Percentiles rank a stretch among this genome's conserved stretches.
Evolutionary conservation across 352 stramenopile genomes (phyloP).

Genomic region (Pythium biforme): DNA sequence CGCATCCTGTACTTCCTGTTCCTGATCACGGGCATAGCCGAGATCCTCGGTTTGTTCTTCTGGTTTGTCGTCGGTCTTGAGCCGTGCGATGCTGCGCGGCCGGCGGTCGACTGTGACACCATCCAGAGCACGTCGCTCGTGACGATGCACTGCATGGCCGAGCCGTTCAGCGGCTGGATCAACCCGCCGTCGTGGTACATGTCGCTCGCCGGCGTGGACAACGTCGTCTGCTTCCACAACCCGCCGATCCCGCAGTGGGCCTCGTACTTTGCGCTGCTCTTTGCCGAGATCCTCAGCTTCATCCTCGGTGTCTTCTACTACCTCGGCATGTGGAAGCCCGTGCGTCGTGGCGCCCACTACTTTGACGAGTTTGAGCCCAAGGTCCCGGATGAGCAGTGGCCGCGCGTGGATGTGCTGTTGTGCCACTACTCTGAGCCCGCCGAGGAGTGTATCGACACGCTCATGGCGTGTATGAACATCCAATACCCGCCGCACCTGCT

Average conservation of each 20-base stretch:
- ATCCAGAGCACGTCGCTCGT: constrained; percentile 63
- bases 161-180: constrained; percentile 63
- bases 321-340: constrained; percentile 49
- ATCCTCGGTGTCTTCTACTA: constrained; percentile 41
- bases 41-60: constrained; percentile 78
- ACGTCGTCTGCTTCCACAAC: constrained; percentile 49
- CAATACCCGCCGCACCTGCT: constrained; percentile 51
- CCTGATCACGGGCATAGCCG: constrained; percentile 60
- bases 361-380: constrained; percentile 49
- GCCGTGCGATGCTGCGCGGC: constrained; percentile 58
- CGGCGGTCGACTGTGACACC: constrained; percentile 51
- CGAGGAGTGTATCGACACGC: constrained; percentile 48
- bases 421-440: constrained; percentile 55
- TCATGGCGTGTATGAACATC: constrained; percentile 53
- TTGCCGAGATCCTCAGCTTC: constrained; percentile 41
- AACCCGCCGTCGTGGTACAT: constrained; percentile 40
- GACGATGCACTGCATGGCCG: constrained; percentile 37
- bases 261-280: constrained; percentile 39
- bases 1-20: constrained; percentile 83
- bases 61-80: constrained; percentile 84
- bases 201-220: constrained; percentile 49
- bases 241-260: constrained; percentile 41
- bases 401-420: constrained; percentile 45
- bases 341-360: constrained; percentile 48
- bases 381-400: constrained; percentile 45